phyloP scores from a whole-genome alignment of 768 basidiomycete genomes.

The Crepidotus variabilis region DNA sequence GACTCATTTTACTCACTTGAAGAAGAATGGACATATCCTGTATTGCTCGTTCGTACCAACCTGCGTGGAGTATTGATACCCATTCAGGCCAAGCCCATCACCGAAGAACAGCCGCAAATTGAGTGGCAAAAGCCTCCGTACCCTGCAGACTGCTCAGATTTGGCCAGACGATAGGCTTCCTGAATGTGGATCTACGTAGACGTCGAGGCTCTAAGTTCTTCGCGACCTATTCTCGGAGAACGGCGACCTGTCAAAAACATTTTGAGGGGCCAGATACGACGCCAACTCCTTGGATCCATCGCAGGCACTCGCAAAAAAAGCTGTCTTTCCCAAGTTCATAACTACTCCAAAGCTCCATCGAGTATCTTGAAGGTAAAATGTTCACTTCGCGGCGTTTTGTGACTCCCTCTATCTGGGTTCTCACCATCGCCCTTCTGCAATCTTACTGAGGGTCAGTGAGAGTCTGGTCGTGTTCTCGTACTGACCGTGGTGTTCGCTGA shows the following conservation, averaged over 20 bases:
- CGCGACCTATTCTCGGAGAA: conserved; percentile 7
- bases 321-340: conserved; percentile 14
- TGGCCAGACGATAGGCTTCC: not conserved
- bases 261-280: not conserved
- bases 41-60: too few species aligned
- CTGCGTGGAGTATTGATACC: too few species aligned
- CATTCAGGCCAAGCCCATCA: not conserved
- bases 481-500: not conserved
- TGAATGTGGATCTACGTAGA: not conserved
- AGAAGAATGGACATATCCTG: too few species aligned
- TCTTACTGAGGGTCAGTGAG: not conserved
- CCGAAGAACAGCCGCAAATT: not conserved
- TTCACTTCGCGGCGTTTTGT: not conserved
- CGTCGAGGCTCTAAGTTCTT: not conserved
- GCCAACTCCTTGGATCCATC: conserved; percentile 3
- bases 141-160: not conserved
- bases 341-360: conserved; percentile 7
- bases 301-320: not conserved
- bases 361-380: conserved; percentile 9
- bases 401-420: not conserved
- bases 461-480: not conserved
- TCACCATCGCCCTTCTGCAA: not conserved
- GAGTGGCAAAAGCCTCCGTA: not conserved
- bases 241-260: conserved; percentile 1
- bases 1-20: too few species aligned